Evolutionary conservation across 441 rosid species (phyloP).

Genomic region (Hura crepitans): DNA sequence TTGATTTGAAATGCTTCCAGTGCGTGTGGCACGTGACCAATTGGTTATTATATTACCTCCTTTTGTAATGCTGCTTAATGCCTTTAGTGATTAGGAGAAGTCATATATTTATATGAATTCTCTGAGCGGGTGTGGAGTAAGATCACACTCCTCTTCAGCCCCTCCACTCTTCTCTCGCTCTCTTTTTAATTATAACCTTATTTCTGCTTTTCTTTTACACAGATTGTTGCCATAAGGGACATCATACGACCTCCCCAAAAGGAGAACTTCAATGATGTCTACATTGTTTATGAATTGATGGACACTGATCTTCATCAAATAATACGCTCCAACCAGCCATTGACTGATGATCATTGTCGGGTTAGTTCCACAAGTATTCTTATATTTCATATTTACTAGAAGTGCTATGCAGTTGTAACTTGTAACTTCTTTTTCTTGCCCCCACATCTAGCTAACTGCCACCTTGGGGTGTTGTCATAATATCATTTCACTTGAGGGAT

Average conservation of each 20-base stretch:
- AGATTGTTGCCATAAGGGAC: constrained; percentile 84
- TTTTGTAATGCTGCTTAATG: neutral
- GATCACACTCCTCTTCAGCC: neutral
- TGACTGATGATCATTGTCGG: constrained; percentile 86
- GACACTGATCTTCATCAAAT: constrained; percentile 93
- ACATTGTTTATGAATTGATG: constrained; percentile 84
- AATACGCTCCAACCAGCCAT: constrained; percentile 66
- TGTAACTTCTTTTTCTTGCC: neutral
- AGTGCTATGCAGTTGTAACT: neutral
- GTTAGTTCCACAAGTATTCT: constrained; percentile 31
- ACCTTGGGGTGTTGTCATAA: neutral
- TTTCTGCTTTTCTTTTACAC: constrained; percentile 19
- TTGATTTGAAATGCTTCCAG: neutral
- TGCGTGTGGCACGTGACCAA: neutral
- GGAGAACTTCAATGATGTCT: constrained; percentile 90
- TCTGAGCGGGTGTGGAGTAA: neutral
- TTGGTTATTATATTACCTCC: neutral
- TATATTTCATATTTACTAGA: constrained; percentile 3
- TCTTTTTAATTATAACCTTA: constrained; percentile 8
- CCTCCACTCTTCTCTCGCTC: too few species aligned
- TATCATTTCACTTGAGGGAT: neutral
- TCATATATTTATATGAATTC: neutral
- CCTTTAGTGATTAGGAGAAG: neutral
- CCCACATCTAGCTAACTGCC: neutral
- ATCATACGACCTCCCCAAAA: constrained; percentile 75